phyloP scores from a whole-genome alignment of 2,329 filamentous ascomycete species.

The Sporothrix mexicana region DNA sequence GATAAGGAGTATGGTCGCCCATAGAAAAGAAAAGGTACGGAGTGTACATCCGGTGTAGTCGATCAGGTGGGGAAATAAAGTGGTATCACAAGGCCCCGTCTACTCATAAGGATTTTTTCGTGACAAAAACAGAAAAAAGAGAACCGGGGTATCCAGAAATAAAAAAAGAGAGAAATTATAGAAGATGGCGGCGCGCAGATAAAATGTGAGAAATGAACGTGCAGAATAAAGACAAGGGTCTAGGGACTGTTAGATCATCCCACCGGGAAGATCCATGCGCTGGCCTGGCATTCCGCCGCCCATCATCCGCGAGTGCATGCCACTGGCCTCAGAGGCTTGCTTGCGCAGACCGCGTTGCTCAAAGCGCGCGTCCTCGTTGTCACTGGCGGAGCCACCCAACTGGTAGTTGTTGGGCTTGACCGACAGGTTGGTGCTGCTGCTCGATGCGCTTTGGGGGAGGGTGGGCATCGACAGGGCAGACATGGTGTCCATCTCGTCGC shows the following conservation, averaged over 20 bases:
- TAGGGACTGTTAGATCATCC: conserved; percentile 43
- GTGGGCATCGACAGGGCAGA: conserved; percentile 43
- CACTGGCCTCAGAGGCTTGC: conserved; percentile 49
- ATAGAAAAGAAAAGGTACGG: not conserved
- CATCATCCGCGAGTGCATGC: conserved; percentile 34
- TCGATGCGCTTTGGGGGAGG: conserved; percentile 40
- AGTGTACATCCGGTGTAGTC: conserved; percentile 11
- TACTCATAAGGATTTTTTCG: conserved; percentile 14
- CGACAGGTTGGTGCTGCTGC: conserved; percentile 29
- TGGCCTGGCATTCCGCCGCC: conserved; percentile 36
- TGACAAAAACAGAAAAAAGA: conserved; percentile 24
- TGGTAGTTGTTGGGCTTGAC: conserved; percentile 37
- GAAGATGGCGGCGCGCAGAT: conserved; percentile 12
- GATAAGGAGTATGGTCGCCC: not conserved
- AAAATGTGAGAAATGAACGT: conserved; percentile 7
- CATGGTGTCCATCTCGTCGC: conserved; percentile 43
- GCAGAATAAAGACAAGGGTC: conserved; percentile 9
- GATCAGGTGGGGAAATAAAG: conserved; percentile 29
- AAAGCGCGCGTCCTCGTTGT: conserved; percentile 50
- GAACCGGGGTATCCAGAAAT: conserved; percentile 25
- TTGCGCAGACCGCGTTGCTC: conserved; percentile 53
- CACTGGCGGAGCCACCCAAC: conserved; percentile 42
- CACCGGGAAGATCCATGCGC: conserved; percentile 44
- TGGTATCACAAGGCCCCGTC: conserved; percentile 43
- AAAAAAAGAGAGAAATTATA: conserved; percentile 16